Conservation (phyloP, 805 yeast species). For the Candida sphagnicola region DNA sequence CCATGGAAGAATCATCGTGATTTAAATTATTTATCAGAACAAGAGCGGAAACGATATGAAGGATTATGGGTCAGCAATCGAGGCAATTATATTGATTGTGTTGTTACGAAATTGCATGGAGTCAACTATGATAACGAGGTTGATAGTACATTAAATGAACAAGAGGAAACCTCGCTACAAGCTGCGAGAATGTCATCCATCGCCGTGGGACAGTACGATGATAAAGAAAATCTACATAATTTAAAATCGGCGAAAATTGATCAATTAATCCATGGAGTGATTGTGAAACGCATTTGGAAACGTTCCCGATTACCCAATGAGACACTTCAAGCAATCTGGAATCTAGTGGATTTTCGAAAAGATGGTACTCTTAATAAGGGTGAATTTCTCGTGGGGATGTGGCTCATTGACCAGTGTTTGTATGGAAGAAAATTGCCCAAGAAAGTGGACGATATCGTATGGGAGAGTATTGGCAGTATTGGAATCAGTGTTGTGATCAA, state of each 20-base stretch:
- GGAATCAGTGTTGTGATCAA: constrained; percentile 39
- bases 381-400: constrained; percentile 93
- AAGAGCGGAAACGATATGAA: constrained; percentile 84
- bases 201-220: constrained; percentile 15
- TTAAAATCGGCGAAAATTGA: constrained; percentile 21
- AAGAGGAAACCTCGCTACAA: constrained; percentile 17
- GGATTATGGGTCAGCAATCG: constrained; percentile 91
- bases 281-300: constrained; percentile 77
- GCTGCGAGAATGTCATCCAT: constrained; percentile 36
- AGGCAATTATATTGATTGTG: constrained; percentile 51
- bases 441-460: constrained; percentile 59
- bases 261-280: constrained; percentile 49
- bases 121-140: constrained; percentile 13
- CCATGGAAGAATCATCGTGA: constrained; percentile 90
- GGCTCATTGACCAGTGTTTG: constrained; percentile 94
- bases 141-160: constrained; percentile 5
- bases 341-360: constrained; percentile 57
- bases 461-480: constrained; percentile 69
- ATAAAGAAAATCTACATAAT: constrained; percentile 26
- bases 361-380: constrained; percentile 77
- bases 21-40: constrained; percentile 45
- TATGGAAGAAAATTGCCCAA: constrained; percentile 90
- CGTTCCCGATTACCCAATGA: constrained; percentile 70
- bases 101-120: constrained; percentile 27
- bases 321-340: constrained; percentile 58